phyloP scores from a whole-genome alignment of 805 yeast genomes.

The Candida andamanensis region DNA sequence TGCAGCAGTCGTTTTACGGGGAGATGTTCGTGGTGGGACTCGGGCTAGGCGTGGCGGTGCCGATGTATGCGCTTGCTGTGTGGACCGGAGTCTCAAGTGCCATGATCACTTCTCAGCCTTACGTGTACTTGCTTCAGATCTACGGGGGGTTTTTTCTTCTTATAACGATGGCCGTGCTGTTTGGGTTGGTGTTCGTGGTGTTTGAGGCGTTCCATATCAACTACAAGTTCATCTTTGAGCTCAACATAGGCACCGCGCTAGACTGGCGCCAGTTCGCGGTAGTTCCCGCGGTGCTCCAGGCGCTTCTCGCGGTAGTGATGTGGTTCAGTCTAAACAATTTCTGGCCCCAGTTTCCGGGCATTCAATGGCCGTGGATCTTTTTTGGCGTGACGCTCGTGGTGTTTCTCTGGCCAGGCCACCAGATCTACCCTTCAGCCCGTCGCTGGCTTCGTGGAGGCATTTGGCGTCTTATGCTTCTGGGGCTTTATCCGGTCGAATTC shows the following conservation, averaged over 20 bases:
- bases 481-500: conserved; percentile 92
- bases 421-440: conserved; percentile 57
- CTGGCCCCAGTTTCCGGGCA: conserved; percentile 51
- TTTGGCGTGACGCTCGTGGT: conserved; percentile 47
- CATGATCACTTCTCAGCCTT: conserved; percentile 45
- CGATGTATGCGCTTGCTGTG: conserved; percentile 59
- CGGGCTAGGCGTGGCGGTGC: conserved; percentile 63
- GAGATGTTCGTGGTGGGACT: conserved; percentile 61
- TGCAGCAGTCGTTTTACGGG: conserved; percentile 29
- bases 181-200: conserved; percentile 63
- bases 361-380: conserved; percentile 78
- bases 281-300: conserved; percentile 56
- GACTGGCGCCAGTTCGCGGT: conserved; percentile 63
- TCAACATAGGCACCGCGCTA: conserved; percentile 61
- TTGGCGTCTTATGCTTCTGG: conserved; percentile 72
- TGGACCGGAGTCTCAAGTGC: conserved; percentile 45
- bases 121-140: conserved; percentile 63
- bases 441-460: conserved; percentile 70
- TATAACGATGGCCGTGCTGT: conserved; percentile 53
- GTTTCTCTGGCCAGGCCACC: conserved; percentile 57
- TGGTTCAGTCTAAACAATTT: conserved; percentile 75
- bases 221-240: conserved; percentile 88
- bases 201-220: conserved; percentile 78
- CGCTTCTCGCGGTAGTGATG: conserved; percentile 53
- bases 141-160: conserved; percentile 89